Evolutionary conservation across 1,139 yeast genomes (phyloP).

Genomic region (Geotrichum bryndzae): DNA sequence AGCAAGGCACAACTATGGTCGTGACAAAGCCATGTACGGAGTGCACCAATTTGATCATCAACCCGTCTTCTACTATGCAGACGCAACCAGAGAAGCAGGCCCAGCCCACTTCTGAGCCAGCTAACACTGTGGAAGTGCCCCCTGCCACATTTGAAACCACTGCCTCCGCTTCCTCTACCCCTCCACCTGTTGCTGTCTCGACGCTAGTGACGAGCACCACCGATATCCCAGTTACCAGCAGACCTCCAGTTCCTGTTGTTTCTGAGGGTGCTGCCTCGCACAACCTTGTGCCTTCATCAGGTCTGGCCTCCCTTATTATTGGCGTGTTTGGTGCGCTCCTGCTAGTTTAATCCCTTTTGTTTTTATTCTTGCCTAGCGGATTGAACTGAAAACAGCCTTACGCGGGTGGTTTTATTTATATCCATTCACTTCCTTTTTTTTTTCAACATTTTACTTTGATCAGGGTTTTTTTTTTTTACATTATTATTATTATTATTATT

Average conservation of each 20-base stretch:
- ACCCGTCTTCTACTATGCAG: not conserved
- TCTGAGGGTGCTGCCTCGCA: not conserved
- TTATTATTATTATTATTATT: too few relatives aligned
- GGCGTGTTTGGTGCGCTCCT: not conserved
- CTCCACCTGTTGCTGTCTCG: not conserved
- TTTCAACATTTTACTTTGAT: too few relatives aligned
- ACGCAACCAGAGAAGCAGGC: not conserved
- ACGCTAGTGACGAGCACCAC: not conserved
- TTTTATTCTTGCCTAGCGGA: not conserved
- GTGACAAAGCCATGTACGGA: constrained; percentile 8
- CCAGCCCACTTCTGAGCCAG: not conserved
- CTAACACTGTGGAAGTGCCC: not conserved
- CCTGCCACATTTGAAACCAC: not conserved
- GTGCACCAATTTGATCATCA: constrained; percentile 7
- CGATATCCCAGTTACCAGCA: not conserved
- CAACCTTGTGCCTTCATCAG: not conserved
- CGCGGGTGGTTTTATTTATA: not conserved
- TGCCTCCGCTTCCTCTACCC: not conserved
- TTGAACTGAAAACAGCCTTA: too few relatives aligned
- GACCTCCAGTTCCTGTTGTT: not conserved
- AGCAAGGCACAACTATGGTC: constrained; percentile 6
- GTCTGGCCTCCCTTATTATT: not conserved
- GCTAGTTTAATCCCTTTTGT: not conserved
- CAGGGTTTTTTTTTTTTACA: too few relatives aligned
- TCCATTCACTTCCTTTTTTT: not conserved